Conservation (phyloP, 495 filamentous ascomycete species). For the Tuber melanosporum region DNA sequence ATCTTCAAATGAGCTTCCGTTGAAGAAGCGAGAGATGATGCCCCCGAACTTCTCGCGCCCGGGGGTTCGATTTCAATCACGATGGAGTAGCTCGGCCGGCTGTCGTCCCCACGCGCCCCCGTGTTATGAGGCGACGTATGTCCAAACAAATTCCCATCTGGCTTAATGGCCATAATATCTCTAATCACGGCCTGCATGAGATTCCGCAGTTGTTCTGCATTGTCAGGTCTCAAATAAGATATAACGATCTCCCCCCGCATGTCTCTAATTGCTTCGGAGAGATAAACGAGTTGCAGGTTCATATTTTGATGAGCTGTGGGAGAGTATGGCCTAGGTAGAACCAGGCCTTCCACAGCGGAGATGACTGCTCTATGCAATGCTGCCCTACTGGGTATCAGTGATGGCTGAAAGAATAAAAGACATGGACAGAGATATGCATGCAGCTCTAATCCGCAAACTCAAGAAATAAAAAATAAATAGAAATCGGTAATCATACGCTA, state of each 20-base stretch:
- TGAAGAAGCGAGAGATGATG: slow-evolving; percentile 23
- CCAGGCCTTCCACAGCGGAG: slow-evolving; percentile 45
- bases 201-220: slow-evolving; percentile 49
- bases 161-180: slow-evolving; percentile 45
- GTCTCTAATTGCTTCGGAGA: slow-evolving; percentile 53
- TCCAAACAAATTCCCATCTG: slow-evolving; percentile 47
- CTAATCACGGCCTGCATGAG: slow-evolving; percentile 51
- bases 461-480: slow-evolving; percentile 11
- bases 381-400: slow-evolving; percentile 37
- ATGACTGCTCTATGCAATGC: slow-evolving; percentile 45
- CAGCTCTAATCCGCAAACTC: neutral
- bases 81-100: slow-evolving; percentile 10
- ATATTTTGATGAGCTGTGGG: slow-evolving; percentile 43
- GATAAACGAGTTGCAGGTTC: slow-evolving; percentile 47
- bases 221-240: slow-evolving; percentile 48
- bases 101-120: slow-evolving; percentile 10
- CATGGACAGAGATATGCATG: neutral
- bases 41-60: neutral
- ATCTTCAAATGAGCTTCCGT: slow-evolving; percentile 25
- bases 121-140: slow-evolving; percentile 6
- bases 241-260: slow-evolving; percentile 51
- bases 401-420: slow-evolving; percentile 6
- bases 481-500: slow-evolving; percentile 44
- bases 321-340: slow-evolving; percentile 45
- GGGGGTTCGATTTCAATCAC: slow-evolving; percentile 44